These are phyloP conservation scores for Gardenia jasminoides DNA, from an alignment of 257 asterid species.

Conservation along the genomic window DNA sequence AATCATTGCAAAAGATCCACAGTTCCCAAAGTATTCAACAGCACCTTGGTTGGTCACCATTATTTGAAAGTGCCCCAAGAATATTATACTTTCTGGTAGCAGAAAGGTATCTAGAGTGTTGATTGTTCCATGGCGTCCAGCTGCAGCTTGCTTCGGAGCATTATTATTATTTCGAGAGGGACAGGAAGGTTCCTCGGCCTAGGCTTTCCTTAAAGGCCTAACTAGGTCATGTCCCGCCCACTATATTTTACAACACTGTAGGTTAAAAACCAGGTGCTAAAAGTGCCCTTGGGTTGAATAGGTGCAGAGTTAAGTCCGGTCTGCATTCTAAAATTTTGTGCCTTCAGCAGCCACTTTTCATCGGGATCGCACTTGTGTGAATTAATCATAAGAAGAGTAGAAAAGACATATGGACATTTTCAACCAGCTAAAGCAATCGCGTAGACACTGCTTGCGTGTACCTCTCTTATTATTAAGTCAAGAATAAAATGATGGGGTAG, in stretches of 20 bases:
- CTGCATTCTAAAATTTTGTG: background rate
- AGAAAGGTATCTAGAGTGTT: background rate
- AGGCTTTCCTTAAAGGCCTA: no score
- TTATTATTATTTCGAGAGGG: background rate
- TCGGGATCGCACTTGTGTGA: background rate
- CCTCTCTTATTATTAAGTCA: background rate
- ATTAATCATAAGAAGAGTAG: background rate
- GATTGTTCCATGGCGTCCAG: background rate
- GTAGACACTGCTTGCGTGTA: background rate
- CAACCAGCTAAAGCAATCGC: background rate
- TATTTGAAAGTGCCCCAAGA: background rate
- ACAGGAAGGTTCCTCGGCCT: background rate
- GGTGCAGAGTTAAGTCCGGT: background rate
- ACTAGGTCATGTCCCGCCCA: no score
- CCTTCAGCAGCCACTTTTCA: background rate
- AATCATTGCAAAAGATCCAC: background rate
- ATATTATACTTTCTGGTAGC: background rate
- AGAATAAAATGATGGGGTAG: background rate
- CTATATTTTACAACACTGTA: background rate
- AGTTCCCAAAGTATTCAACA: background rate
- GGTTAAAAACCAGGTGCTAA: background rate
- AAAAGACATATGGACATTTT: background rate
- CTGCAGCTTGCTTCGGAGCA: background rate
- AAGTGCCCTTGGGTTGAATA: background rate
- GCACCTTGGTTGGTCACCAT: background rate